phyloP scores from a whole-genome alignment of 192 early-diverging fungal species.

The Entomortierella parvispora region DNA sequence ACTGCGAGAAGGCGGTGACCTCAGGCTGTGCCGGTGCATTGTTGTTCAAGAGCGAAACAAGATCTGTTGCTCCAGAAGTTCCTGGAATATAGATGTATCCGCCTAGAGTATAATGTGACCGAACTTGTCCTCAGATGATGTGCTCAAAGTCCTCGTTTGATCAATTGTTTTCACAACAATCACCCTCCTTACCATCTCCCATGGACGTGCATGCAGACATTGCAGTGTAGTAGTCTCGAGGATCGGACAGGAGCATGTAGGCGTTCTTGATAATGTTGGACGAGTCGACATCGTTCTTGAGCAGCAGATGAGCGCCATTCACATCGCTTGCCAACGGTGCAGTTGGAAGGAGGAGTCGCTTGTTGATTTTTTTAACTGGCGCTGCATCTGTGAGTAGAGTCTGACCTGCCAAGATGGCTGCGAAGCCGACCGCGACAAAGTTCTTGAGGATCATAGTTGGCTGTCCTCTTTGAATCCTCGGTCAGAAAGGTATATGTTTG shows the following conservation, averaged over 20 bases:
- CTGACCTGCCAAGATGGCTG: conserved; percentile 1
- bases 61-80: conserved; percentile 25
- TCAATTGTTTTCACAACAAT: not conserved
- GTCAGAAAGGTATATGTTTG: no score
- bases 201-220: conserved; percentile 36
- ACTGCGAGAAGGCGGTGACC: conserved; percentile 28
- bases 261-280: conserved; percentile 37
- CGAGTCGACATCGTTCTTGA: conserved; percentile 45
- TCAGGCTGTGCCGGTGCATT: conserved; percentile 27
- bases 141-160: no score
- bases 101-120: conserved; percentile 1
- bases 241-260: conserved; percentile 28
- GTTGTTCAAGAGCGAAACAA: conserved; percentile 27
- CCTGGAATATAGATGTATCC: conserved; percentile 41
- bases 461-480: no score
- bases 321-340: conserved; percentile 41
- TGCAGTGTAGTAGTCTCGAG: conserved; percentile 36
- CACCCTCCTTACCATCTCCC: conserved; percentile 30
- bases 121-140: not conserved
- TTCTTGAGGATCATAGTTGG: conserved; percentile 12
- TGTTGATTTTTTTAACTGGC: conserved; percentile 14
- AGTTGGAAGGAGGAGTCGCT: conserved; percentile 29
- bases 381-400: conserved; percentile 20
- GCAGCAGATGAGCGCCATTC: conserved; percentile 37
- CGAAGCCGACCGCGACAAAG: conserved; percentile 9